A percentile compares a stretch with the other conserved stretches of the same genome.
These are phyloP conservation scores for Hygrophorus pudorinus DNA, from an alignment of 768 basidiomycete genomes.

Conservation along the genomic window DNA sequence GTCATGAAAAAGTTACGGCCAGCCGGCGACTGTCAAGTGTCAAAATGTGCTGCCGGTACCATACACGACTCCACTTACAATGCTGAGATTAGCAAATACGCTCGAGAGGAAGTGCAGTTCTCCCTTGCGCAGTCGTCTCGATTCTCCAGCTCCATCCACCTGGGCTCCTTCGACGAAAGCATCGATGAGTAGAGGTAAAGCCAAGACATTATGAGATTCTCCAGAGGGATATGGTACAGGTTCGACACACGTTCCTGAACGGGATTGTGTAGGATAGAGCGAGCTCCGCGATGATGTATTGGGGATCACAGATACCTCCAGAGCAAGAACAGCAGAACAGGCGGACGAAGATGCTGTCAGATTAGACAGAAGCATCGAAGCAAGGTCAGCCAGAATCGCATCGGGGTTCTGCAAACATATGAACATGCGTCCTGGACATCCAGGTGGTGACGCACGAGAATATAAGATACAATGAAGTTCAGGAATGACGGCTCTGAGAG, in stretches of 20 bases:
- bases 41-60: neutral
- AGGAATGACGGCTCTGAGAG: constrained; percentile 70
- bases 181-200: constrained; percentile 78
- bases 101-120: constrained; percentile 85
- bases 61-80: constrained; percentile 35
- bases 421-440: neutral
- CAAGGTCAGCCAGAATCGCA: constrained; percentile 85
- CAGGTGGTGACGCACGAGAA: constrained; percentile 52
- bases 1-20: constrained; percentile 79
- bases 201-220: constrained; percentile 42
- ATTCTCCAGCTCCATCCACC: constrained; percentile 38
- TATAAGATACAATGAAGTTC: constrained; percentile 79
- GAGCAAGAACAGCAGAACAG: constrained; percentile 50
- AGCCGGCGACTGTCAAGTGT: constrained; percentile 43
- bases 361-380: constrained; percentile 97
- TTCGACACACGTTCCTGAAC: constrained; percentile 67
- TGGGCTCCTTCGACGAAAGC: constrained; percentile 74
- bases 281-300: constrained; percentile 37
- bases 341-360: constrained; percentile 66
- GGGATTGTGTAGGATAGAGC: constrained; percentile 67
- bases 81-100: constrained; percentile 87
- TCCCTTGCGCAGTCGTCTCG: constrained; percentile 54
- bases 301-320: constrained; percentile 56
- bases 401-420: constrained; percentile 61
- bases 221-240: constrained; percentile 63